A percentile compares a stretch with the other conserved stretches of the same genome.
Evolutionary conservation across 805 yeast species (phyloP).

Genomic region (Monosporozyma aquatica): DNA sequence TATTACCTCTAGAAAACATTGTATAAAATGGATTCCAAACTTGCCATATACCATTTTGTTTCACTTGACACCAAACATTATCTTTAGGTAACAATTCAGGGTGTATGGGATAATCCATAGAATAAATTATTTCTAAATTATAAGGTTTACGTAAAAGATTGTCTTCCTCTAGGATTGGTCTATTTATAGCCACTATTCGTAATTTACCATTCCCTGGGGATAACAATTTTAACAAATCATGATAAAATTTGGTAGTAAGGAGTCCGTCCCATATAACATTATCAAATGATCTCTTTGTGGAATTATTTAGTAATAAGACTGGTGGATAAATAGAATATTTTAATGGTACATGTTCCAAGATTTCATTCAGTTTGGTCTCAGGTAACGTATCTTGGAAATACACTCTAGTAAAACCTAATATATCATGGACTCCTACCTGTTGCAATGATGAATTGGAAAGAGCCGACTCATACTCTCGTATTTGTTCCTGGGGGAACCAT

Average conservation of each 20-base stretch:
- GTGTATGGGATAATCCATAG: background rate
- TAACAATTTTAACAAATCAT: conserved; percentile 14
- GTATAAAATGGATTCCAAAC: conserved; percentile 80
- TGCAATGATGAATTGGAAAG: too few species aligned
- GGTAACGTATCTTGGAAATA: conserved; percentile 2
- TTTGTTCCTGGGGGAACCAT: conserved; percentile 3
- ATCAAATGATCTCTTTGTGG: conserved; percentile 36
- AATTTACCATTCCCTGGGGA: conserved; percentile 7
- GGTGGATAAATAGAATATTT: conserved; percentile 63
- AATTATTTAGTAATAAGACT: conserved; percentile 46
- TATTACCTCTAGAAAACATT: conserved; percentile 83
- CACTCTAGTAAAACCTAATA: conserved; percentile 1
- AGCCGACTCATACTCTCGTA: conserved; percentile 12
- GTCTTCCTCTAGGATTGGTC: conserved; percentile 44
- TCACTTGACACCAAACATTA: conserved; percentile 56
- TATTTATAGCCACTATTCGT: conserved; percentile 64
- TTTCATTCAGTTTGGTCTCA: conserved; percentile 3
- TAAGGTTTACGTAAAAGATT: conserved; percentile 60
- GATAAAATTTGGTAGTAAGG: conserved; percentile 11
- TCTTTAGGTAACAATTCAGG: conserved; percentile 15
- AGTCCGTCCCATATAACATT: conserved; percentile 28
- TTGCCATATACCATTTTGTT: conserved; percentile 69
- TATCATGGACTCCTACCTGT: too few species aligned
- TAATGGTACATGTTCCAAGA: conserved; percentile 19
- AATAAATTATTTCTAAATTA: conserved; percentile 43